Conservation (phyloP, 129 eudicot genomes). For the Escallonia herrerae region DNA sequence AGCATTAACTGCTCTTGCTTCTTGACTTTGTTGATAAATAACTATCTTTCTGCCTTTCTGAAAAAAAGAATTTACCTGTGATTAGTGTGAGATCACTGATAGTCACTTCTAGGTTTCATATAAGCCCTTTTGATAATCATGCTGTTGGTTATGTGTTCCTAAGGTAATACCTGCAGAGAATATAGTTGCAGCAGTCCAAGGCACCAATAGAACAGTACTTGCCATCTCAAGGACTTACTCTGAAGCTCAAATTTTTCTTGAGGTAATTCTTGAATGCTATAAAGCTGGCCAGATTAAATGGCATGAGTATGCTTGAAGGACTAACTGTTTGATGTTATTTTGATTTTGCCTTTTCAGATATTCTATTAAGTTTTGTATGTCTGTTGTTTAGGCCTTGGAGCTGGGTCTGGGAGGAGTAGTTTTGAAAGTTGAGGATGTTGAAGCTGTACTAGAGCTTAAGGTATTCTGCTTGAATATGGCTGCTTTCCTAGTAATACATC, state of each 20-base stretch:
- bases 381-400: conserved; percentile 72
- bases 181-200: conserved; percentile 89
- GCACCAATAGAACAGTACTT: conserved; percentile 55
- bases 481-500: conserved; percentile 10
- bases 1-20: background rate
- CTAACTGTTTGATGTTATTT: background rate
- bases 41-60: too few species aligned
- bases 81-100: too few species aligned
- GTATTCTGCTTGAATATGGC: too few species aligned
- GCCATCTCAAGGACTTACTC: conserved; percentile 61
- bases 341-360: background rate
- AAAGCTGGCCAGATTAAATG: too few species aligned
- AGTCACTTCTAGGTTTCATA: too few species aligned
- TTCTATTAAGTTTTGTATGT: conserved; percentile 13
- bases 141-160: conserved; percentile 11
- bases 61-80: too few species aligned
- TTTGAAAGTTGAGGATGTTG: conserved; percentile 69
- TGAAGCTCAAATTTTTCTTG: conserved; percentile 77
- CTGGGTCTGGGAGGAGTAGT: conserved; percentile 90
- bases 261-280: conserved; percentile 38
- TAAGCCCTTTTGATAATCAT: too few species aligned
- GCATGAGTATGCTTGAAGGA: too few species aligned
- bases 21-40: too few species aligned
- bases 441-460: conserved; percentile 59
- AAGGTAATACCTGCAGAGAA: conserved; percentile 98